phyloP scores from a whole-genome alignment of 2,329 filamentous ascomycete genomes.

The Ceratocystiopsis brevicomis region DNA sequence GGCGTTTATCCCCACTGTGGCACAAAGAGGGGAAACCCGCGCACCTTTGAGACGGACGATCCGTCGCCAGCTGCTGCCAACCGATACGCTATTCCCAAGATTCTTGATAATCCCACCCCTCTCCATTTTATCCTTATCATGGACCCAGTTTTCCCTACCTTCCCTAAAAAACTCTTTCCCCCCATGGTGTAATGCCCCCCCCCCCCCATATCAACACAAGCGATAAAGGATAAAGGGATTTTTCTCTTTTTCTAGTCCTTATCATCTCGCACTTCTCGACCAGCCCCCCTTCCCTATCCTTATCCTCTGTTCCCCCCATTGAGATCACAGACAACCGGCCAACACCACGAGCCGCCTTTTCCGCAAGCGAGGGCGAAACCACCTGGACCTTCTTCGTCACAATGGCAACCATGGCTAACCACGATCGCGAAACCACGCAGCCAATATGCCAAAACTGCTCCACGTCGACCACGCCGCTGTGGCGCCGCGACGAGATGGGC shows the following conservation, averaged over 20 bases:
- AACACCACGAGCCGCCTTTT: too few relatives aligned
- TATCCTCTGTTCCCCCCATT: background rate
- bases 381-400: background rate
- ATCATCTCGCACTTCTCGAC: conserved; percentile 7
- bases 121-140: too few relatives aligned
- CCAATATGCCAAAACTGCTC: conserved; percentile 92
- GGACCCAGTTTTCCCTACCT: too few relatives aligned
- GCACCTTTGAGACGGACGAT: too few relatives aligned
- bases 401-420: conserved; percentile 34
- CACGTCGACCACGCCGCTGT: conserved; percentile 88
- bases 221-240: conserved; percentile 8
- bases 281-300: background rate
- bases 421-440: conserved; percentile 49
- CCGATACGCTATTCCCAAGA: too few relatives aligned
- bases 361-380: too few relatives aligned
- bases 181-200: conserved; percentile 8
- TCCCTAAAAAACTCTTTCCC: conserved; percentile 1
- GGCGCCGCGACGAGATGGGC: conserved; percentile 91
- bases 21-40: too few relatives aligned
- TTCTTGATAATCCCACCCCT: background rate
- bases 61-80: too few relatives aligned
- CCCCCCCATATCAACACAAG: conserved; percentile 8
- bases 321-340: background rate
- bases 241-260: conserved; percentile 8
- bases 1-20: too few relatives aligned